Conservation (phyloP, 371 early-diverging fungal genomes). For the Amoeboaphelidium protococcarum region DNA sequence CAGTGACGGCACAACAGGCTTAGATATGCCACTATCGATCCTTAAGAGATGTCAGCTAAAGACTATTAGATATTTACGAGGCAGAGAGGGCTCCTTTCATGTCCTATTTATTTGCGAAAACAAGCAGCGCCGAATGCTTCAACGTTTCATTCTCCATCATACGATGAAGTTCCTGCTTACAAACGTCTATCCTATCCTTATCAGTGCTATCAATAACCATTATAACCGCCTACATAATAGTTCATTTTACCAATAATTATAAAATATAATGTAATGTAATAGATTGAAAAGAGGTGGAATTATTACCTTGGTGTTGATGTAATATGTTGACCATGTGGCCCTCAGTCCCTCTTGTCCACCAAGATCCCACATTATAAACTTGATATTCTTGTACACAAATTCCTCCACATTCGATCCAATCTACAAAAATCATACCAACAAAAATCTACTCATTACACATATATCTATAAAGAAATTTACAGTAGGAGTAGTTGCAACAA, state of each 20-base stretch:
- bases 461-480: constrained; percentile 41
- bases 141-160: constrained; percentile 47
- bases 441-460: no score
- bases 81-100: constrained; percentile 31
- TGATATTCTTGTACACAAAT: constrained; percentile 36
- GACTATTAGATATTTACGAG: constrained; percentile 33
- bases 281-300: no score
- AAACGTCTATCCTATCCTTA: constrained; percentile 27
- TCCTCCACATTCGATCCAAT: constrained; percentile 10
- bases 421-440: background rate
- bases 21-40: constrained; percentile 46
- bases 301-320: constrained; percentile 27
- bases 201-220: constrained; percentile 50
- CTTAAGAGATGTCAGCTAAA: constrained; percentile 27
- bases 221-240: constrained; percentile 24
- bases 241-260: background rate
- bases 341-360: constrained; percentile 44
- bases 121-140: constrained; percentile 26
- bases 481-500: constrained; percentile 40
- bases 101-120: constrained; percentile 47
- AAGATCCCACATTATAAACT: constrained; percentile 47
- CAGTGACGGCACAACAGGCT: constrained; percentile 37
- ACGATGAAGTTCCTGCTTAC: constrained; percentile 30
- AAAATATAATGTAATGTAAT: background rate
- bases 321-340: constrained; percentile 41